phyloP scores from a whole-genome alignment of 1,139 yeast genomes.

The Barnettozyma hawaiiensis region DNA sequence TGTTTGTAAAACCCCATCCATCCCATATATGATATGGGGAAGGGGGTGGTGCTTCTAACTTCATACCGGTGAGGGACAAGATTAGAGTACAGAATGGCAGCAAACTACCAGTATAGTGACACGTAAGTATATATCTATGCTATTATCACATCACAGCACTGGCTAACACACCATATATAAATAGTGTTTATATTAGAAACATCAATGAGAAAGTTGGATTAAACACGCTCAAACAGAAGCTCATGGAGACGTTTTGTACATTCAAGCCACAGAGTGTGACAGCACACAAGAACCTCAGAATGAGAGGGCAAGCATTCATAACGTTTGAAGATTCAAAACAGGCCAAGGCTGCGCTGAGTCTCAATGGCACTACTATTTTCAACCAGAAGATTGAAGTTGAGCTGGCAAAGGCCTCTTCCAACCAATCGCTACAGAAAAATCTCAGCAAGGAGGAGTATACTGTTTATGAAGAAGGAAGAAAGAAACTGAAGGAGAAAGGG shows the following conservation, averaged over 20 bases:
- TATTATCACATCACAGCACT: not conserved
- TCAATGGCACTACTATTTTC: conserved; percentile 43
- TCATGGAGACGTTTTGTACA: conserved; percentile 38
- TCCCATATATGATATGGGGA: no score
- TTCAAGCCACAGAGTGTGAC: conserved; percentile 50
- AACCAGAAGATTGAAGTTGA: conserved; percentile 48
- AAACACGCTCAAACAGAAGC: conserved; percentile 41
- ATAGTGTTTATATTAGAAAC: conserved; percentile 40
- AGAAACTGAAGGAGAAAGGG: conserved; percentile 22
- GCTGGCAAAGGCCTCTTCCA: conserved; percentile 35
- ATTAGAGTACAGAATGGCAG: not conserved
- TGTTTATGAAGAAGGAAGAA: conserved; percentile 16
- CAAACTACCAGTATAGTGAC: conserved; percentile 13
- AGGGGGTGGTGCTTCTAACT: no score
- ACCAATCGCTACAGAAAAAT: conserved; percentile 19
- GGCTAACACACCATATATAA: not conserved
- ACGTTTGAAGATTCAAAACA: conserved; percentile 43
- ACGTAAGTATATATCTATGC: conserved; percentile 15
- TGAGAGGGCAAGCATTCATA: conserved; percentile 86
- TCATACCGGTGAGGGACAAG: not conserved
- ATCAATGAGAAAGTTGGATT: conserved; percentile 64
- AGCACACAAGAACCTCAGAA: conserved; percentile 54
- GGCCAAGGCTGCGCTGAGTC: conserved; percentile 46
- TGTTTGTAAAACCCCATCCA: no score
- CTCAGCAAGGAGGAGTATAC: conserved; percentile 15